Percentiles rank a stretch among this genome's conserved stretches.
Conservation (phyloP, 2,329 filamentous ascomycete species). For the Fusarium udum region DNA sequence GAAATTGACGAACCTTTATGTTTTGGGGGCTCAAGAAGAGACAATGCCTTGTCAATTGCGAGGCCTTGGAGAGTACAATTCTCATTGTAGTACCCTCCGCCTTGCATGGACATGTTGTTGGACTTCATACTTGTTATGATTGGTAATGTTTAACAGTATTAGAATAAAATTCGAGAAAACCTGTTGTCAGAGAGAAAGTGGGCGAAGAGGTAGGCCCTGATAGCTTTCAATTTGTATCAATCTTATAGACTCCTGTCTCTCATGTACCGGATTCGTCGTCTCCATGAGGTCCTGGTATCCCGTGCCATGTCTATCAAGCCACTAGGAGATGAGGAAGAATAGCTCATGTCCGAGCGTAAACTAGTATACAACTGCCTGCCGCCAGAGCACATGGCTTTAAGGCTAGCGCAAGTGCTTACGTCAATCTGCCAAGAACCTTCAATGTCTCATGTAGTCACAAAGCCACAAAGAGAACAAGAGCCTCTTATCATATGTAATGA, state of each 20-base stretch:
- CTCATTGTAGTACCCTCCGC: not conserved
- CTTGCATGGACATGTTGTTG: not conserved
- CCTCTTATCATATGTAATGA: too few species aligned
- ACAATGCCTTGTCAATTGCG: not conserved
- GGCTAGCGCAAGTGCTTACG: not conserved
- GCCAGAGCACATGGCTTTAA: too few species aligned
- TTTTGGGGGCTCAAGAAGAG: not conserved
- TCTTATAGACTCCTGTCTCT: not conserved
- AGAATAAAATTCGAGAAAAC: not conserved
- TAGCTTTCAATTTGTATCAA: not conserved
- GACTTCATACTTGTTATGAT: not conserved
- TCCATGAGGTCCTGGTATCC: too few species aligned
- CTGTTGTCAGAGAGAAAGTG: accelerated
- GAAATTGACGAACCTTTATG: accelerated
- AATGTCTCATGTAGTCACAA: not conserved
- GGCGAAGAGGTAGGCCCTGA: not conserved
- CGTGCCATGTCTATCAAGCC: not conserved
- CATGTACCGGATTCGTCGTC: too few species aligned
- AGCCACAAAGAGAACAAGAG: too few species aligned
- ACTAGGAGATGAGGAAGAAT: not conserved
- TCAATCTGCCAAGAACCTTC: accelerated
- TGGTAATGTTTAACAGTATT: not conserved
- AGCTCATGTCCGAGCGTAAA: accelerated
- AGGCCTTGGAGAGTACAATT: not conserved
- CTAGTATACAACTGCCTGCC: not conserved